These are phyloP conservation scores for Pyricularia pennisetigena DNA, from an alignment of 2,329 filamentous ascomycete genomes.

Conservation along the genomic window DNA sequence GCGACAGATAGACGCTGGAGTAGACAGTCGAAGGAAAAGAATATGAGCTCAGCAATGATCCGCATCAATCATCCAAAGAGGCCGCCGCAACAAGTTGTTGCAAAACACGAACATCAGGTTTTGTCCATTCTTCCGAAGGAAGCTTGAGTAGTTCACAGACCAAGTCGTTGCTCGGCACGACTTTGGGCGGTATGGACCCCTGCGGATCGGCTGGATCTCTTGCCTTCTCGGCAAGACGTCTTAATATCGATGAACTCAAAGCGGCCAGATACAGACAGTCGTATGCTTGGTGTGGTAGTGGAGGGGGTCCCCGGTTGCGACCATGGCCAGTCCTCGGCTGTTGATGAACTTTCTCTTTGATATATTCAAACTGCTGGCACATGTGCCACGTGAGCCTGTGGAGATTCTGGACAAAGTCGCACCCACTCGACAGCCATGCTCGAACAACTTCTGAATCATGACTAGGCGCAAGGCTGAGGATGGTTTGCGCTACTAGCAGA, in stretches of 20 bases:
- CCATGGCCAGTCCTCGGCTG: neutral
- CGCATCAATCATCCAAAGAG: conserved; percentile 28
- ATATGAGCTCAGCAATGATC: neutral
- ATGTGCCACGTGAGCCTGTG: conserved; percentile 66
- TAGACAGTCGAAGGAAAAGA: too few relatives aligned
- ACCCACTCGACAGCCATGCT: conserved; percentile 73
- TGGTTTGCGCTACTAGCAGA: conserved; percentile 79
- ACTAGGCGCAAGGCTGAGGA: conserved; percentile 57
- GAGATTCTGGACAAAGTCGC: conserved; percentile 75
- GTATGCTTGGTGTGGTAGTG: conserved; percentile 23
- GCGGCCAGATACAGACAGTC: conserved; percentile 54
- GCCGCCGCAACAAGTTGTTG: conserved; percentile 59
- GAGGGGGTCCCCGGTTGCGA: neutral
- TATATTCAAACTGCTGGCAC: conserved; percentile 46
- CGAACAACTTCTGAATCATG: conserved; percentile 64
- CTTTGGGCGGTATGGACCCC: conserved; percentile 44
- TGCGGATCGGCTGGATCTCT: conserved; percentile 42
- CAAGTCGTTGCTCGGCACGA: conserved; percentile 57
- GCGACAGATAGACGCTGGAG: neutral
- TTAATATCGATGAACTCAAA: conserved; percentile 58
- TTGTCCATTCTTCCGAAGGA: conserved; percentile 49
- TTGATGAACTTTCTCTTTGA: neutral
- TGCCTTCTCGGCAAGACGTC: conserved; percentile 58
- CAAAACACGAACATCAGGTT: conserved; percentile 42
- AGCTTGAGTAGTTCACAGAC: conserved; percentile 59